Evolutionary conservation across 345 rosid genomes (phyloP).

Genomic region (Acer yangbiense): DNA sequence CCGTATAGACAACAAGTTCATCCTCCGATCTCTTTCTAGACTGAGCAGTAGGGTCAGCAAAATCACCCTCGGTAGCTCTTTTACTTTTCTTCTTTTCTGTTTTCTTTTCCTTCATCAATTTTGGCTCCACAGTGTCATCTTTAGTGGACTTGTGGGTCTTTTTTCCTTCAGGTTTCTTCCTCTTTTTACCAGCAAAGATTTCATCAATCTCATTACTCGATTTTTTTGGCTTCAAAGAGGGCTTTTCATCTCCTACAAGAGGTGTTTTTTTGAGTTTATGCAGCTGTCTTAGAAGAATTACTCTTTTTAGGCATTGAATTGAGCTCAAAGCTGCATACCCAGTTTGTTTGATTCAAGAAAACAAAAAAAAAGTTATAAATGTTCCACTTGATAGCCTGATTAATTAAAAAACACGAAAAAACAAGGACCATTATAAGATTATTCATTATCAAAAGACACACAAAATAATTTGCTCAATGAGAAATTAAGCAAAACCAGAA

Average conservation of each 20-base stretch:
- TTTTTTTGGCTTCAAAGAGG: background rate
- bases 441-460: too few species aligned
- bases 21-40: too few species aligned
- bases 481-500: too few species aligned
- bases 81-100: constrained; percentile 33
- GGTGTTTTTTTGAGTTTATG: background rate
- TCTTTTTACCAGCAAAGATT: constrained; percentile 16
- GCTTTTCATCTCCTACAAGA: background rate
- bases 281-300: too few species aligned
- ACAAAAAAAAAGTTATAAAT: too few species aligned
- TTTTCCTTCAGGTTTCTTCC: constrained; percentile 13
- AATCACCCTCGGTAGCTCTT: constrained; percentile 17
- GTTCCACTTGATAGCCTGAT: too few species aligned
- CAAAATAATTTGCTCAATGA: too few species aligned
- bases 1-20: too few species aligned
- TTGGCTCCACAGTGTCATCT: background rate
- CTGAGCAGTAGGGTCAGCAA: constrained; percentile 22
- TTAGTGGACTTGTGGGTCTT: background rate
- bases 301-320: too few species aligned
- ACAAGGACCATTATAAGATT: too few species aligned
- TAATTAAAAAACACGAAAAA: too few species aligned
- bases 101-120: constrained; percentile 22
- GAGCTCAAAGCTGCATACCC: background rate
- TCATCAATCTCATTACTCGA: constrained; percentile 15
- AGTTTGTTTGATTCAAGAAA: constrained; percentile 2